Evolutionary conservation across 2,329 filamentous ascomycete genomes (phyloP), one percentile per base, ranked within the genome.

Genomic region (Colletotrichum camelliae): DNA sequence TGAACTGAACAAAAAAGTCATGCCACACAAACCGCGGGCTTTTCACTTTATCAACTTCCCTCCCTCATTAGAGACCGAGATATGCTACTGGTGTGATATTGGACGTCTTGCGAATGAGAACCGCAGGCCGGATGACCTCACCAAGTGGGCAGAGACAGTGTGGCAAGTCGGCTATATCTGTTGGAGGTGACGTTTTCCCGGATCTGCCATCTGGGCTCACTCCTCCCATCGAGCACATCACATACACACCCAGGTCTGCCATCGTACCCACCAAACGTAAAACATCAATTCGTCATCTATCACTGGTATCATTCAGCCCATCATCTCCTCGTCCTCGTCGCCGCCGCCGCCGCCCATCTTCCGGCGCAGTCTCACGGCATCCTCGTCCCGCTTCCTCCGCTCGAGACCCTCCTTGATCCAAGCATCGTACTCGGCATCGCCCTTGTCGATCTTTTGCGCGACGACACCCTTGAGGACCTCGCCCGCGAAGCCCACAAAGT

Each of bases 401-500:
- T 86, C 85, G 85, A 93, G 89, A 18, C 92, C 92, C 73, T 94
- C 92, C 70, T 91, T 90, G 18, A 97, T 86, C 95, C 95, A 97
- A 80, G 87, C 87, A 2, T 93, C 89, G 83, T 96, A 97, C 15
- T 88, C 92, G 15, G 87, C 90, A 4, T 90, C 87, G 4, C 90
- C 86, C 1, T 91, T 88, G 0, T 92, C 93, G 55, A 97, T 83
- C 88, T 97, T 98, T 77, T 87, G 84, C 78, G 86, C 89, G n/a
- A 95, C 94, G 5, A 98, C 96, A 1, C 93, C 94, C 88, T 97
- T 97, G 80, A 98, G 87, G 76, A 98, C 89, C 87, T 98, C 96
- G 15, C 95, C 96, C 4, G 96, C 94, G 81, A 99, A 98, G 0
- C 96, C 96, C 1, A 99, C 95, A 87, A 99, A 99, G 85, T 99